Evolutionary conservation across 306 rosid species (phyloP).

Genomic region (Parietaria judaica): DNA sequence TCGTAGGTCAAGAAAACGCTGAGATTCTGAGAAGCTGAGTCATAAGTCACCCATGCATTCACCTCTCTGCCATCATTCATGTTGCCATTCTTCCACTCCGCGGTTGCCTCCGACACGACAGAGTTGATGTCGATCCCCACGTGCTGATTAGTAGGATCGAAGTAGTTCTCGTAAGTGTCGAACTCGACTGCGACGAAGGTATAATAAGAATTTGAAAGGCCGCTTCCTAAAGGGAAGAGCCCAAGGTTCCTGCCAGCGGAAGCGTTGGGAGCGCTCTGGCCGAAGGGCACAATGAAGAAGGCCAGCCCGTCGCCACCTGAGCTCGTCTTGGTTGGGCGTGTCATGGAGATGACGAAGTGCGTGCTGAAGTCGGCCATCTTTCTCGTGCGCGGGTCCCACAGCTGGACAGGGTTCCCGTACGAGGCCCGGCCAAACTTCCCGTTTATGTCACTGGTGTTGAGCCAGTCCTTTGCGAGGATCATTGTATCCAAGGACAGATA

Average conservation of each 20-base stretch:
- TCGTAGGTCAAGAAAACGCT: not conserved
- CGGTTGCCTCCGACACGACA: not conserved
- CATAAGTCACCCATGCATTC: constrained; percentile 2
- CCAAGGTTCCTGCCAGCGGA: constrained; percentile 1
- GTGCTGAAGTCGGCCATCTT: constrained; percentile 58
- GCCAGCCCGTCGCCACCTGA: not conserved
- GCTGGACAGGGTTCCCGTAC: constrained; percentile 32
- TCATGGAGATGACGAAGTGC: constrained; percentile 53
- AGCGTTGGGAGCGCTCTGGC: not conserved
- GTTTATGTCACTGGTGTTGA: constrained; percentile 19
- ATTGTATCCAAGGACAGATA: constrained; percentile 34
- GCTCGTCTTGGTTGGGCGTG: constrained; percentile 17
- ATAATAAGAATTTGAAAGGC: not conserved
- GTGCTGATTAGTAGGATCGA: constrained; percentile 12
- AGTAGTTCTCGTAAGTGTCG: not conserved
- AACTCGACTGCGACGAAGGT: constrained; percentile 23
- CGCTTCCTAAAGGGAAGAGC: not conserved
- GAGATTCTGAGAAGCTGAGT: not conserved
- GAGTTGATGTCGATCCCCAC: constrained; percentile 18
- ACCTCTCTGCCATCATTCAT: constrained; percentile 1
- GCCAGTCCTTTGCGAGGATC: constrained; percentile 50
- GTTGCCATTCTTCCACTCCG: not conserved
- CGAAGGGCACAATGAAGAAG: not conserved
- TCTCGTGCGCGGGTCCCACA: constrained; percentile 46
- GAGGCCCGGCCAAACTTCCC: constrained; percentile 14